These are phyloP conservation scores for Candida wancherniae DNA, from an alignment of 805 yeast species.

Conservation along the genomic window DNA sequence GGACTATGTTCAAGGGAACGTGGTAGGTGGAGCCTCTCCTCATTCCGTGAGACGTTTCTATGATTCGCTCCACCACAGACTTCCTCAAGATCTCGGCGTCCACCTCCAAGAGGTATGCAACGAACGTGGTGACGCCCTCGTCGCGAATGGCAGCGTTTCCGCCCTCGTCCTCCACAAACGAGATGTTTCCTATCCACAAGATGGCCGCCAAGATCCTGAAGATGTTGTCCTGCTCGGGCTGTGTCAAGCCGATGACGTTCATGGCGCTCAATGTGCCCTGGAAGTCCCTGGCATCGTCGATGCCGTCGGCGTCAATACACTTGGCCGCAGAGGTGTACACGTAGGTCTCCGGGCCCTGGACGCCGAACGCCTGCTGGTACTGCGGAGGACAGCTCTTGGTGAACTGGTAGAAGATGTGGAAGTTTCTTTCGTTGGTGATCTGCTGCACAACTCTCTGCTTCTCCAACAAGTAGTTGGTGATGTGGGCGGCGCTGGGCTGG, in stretches of 20 bases:
- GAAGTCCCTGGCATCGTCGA: conserved; percentile 79
- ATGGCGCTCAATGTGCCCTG: conserved; percentile 80
- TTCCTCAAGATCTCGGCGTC: conserved; percentile 60
- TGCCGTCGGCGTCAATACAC: conserved; percentile 80
- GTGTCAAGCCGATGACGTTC: conserved; percentile 78
- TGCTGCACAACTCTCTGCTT: conserved; percentile 97
- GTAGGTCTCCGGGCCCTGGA: conserved; percentile 92
- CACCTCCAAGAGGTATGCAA: conserved; percentile 85
- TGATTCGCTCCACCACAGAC: conserved; percentile 71
- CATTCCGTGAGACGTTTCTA: conserved; percentile 88
- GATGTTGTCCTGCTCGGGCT: conserved; percentile 83
- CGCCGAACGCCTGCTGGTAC: conserved; percentile 80
- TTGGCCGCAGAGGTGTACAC: conserved; percentile 81
- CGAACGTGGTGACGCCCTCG: conserved; percentile 86
- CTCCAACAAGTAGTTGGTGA: conserved; percentile 89
- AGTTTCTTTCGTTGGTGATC: conserved; percentile 86
- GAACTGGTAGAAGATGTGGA: conserved; percentile 94
- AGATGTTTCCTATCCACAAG: conserved; percentile 91
- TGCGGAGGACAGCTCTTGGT: conserved; percentile 84
- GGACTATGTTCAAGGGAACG: conserved; percentile 85
- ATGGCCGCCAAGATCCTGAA: conserved; percentile 81
- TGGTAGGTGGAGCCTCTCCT: conserved; percentile 90
- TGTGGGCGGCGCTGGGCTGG: conserved; percentile 93
- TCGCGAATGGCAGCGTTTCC: conserved; percentile 84
- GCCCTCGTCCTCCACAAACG: conserved; percentile 79